Evolutionary conservation across 169 alveolate genomes (phyloP), one percentile per base, ranked within the genome.

Genomic region (Sarcocystis neurona): DNA sequence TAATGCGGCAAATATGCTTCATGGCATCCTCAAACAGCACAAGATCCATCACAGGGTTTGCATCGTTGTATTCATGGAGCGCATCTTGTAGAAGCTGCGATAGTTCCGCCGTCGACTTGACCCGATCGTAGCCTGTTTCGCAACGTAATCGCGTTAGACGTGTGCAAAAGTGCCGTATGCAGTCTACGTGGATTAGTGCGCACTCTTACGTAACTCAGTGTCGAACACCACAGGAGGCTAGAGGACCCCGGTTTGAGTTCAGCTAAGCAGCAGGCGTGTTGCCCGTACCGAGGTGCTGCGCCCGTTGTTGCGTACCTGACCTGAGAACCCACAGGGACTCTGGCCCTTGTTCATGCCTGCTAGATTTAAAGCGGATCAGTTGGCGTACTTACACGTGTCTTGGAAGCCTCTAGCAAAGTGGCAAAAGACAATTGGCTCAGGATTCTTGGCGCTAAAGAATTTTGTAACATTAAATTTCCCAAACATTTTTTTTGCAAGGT

Each of bases 1-100:
- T 95, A 32, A 98, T 96, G 85, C 97, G 94, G 89, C 98, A 96
- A 70, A 98, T 98, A 90, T 98, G 99, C 91, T 95, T 96, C 96
- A 98, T 96, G n/a, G 99, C 99, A 89, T 98, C 99, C 89, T 97
- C 99, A 94, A 98, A 98, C 48, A 98, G 94, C 46, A 97, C 99
- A 82, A 98, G 92, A 89, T 97, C 99, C 99, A 98, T 96, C 74
- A 95, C 97, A 0, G 99, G 97, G 89, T 96, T 96, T 89, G 92
- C 94, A 90, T 96, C 98, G 92, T 98, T 98, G 93, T 98, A 98
- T 92, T 97, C 98, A 53, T 95, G 93, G 78, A 98, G 90, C 50
- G 98, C 99, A 92, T 96, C 98, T 75, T 94, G 93, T 58, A 94
- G 92, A n/a, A 96, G 96, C 84, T 91, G 91, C 72, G 94, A 93